Evolutionary conservation across 495 filamentous ascomycete species (phyloP), one percentile per base, ranked within the genome.

Genomic region (Saxophila tyrrhenica): DNA sequence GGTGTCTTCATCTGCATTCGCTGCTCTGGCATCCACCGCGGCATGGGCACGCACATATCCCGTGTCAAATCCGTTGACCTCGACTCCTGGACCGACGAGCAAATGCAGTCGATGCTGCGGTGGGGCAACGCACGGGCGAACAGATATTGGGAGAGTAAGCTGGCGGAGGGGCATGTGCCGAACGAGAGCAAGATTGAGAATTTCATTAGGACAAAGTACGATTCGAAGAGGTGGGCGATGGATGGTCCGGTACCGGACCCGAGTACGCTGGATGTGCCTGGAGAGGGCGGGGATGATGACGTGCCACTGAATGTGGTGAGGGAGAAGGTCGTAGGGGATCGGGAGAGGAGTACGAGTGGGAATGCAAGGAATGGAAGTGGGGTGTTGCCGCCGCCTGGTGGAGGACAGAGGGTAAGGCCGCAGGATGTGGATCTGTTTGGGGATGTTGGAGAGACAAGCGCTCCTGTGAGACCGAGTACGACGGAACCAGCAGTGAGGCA

Each of bases 41-140:
- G 90, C 43, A 96, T 98, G 89, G 92, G 92, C 63, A 97, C 92
- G 43, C 92, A 98, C 72, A 96, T 98, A 66, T 95, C 88, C 67
- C 79, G 87, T 67, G 94, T 98, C 64, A 97, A 97, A 68, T 95
- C 89, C 2, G 92, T 98, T 57, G 94, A 98, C 68, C 77, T 98
- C 32, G 92, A 98, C 70, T 80, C 89, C 8, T 98, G 92, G 92
- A 97, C 91, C 53, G 92, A 98, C 70, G 94, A 97, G 69, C 94
- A 97, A 73, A 70, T 96, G 54, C 83, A 90, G 64, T 95, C 85
- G 65, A 82, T 98, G 50, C 59, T 97, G 51, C 84, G 76, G 70
- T 98, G 92, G 94, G 92, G 92, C 46, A 98, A 98, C 73, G 75
- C 81, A 29, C 82, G 87, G 66, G 94, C 92, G 23, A 98, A 98